phyloP scores from a whole-genome alignment of 108 stramenopile genomes.

The Nitzschia palea region DNA sequence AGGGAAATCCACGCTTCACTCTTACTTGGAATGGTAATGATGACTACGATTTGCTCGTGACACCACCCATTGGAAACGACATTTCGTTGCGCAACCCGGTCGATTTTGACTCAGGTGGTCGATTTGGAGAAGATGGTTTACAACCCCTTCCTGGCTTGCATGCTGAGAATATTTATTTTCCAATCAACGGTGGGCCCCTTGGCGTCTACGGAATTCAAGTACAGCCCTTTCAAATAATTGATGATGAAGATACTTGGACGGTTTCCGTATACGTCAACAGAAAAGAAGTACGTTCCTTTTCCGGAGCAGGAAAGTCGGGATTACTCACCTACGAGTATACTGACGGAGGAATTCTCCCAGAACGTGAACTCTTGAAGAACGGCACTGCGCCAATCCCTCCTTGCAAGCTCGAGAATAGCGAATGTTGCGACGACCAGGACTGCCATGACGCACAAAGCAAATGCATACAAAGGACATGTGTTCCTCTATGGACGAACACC shows the following conservation, averaged over 20 bases:
- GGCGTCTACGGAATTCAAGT: slow-evolving; percentile 21
- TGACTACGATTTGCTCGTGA: slow-evolving; percentile 22
- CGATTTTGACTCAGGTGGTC: slow-evolving; percentile 25
- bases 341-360: not conserved
- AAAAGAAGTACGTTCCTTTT: slow-evolving; percentile 8
- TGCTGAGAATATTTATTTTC: slow-evolving; percentile 31
- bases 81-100: slow-evolving; percentile 5
- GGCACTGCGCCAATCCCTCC: not conserved
- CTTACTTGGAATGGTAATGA: slow-evolving; percentile 33
- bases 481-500: not conserved
- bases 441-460: slow-evolving; percentile 11
- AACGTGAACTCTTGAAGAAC: not conserved
- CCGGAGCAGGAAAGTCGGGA: slow-evolving; percentile 26
- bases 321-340: slow-evolving; percentile 18
- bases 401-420: slow-evolving; percentile 12
- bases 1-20: slow-evolving; percentile 38
- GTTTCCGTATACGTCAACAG: slow-evolving; percentile 19
- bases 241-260: slow-evolving; percentile 19
- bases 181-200: slow-evolving; percentile 10
- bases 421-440: slow-evolving; percentile 26
- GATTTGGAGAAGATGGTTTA: slow-evolving; percentile 10
- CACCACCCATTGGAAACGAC: slow-evolving; percentile 24
- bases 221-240: not conserved
- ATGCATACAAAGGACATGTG: slow-evolving; percentile 23
- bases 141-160: slow-evolving; percentile 20